phyloP scores from a whole-genome alignment of 1,139 yeast species.

The Debaryomycetaceae sp. region DNA sequence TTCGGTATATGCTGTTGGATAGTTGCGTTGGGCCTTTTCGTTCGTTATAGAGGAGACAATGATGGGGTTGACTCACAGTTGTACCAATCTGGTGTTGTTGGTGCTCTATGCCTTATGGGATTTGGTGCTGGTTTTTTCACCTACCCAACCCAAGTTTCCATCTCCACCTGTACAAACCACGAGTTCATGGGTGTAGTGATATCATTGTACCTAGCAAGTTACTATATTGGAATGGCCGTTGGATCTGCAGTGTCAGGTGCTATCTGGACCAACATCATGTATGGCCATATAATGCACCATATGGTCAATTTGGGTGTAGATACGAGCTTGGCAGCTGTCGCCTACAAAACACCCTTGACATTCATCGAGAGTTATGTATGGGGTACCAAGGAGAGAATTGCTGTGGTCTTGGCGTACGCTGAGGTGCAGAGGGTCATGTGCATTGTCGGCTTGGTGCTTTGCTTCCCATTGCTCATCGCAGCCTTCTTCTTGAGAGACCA shows the following conservation, averaged over 20 bases:
- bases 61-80: conserved; percentile 29
- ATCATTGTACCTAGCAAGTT: conserved; percentile 52
- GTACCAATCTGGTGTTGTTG: conserved; percentile 55
- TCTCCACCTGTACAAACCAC: conserved; percentile 60
- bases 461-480: conserved; percentile 48
- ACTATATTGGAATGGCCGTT: conserved; percentile 59
- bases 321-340: conserved; percentile 34
- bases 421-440: conserved; percentile 58
- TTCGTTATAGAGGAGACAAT: conserved; percentile 54
- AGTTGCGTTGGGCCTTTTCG: conserved; percentile 55
- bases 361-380: conserved; percentile 48
- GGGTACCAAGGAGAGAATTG: conserved; percentile 59
- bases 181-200: conserved; percentile 64
- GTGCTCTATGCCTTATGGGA: conserved; percentile 64
- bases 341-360: conserved; percentile 53
- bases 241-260: conserved; percentile 61
- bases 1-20: conserved; percentile 56
- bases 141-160: conserved; percentile 62
- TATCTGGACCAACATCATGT: conserved; percentile 48
- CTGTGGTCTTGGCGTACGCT: conserved; percentile 56
- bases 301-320: conserved; percentile 11
- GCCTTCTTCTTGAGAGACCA: conserved; percentile 57
- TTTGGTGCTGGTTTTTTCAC: conserved; percentile 72
- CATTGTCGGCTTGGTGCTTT: conserved; percentile 54
- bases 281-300: conserved; percentile 11